Evolutionary conservation across 352 stramenopile species (phyloP).

Genomic region (Phytophthora podocarpi): DNA sequence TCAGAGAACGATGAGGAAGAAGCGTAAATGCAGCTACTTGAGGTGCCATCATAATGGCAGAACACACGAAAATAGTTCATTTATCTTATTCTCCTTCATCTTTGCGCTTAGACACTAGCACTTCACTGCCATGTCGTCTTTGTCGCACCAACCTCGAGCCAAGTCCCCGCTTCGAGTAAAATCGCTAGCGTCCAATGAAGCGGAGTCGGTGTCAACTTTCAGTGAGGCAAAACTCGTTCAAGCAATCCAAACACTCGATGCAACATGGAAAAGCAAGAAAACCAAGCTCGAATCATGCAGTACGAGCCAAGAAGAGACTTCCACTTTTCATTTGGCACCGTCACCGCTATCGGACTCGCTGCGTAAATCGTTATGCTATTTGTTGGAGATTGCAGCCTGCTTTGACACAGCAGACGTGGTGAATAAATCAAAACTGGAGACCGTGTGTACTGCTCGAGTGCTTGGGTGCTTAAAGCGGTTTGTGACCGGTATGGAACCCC

Average conservation of each 20-base stretch:
- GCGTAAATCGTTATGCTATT: conserved; percentile 31
- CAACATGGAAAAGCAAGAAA: conserved; percentile 18
- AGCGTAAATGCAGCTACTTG: conserved; percentile 15
- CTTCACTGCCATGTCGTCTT: conserved; percentile 16
- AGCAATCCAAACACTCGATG: conserved; percentile 54
- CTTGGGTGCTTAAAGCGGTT: conserved; percentile 48
- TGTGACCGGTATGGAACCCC: conserved; percentile 2
- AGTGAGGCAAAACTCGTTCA: conserved; percentile 39
- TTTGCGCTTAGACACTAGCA: neutral
- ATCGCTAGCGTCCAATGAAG: neutral
- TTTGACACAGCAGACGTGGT: conserved; percentile 19
- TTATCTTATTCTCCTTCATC: neutral
- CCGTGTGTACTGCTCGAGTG: conserved; percentile 39
- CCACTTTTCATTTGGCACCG: too few relatives aligned
- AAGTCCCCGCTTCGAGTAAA: neutral
- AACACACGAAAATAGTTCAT: conserved; percentile 33
- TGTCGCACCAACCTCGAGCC: neutral
- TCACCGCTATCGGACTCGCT: conserved; percentile 12
- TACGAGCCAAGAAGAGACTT: neutral
- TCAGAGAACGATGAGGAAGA: conserved; percentile 82
- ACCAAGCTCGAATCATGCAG: too few relatives aligned
- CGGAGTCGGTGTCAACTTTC: neutral
- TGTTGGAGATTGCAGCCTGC: conserved; percentile 35
- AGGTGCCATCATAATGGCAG: neutral
- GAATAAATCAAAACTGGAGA: conserved; percentile 30